Base-by-base conservation (phyloP, 805 yeast genomes). In the Candida peoriensis region DNA sequence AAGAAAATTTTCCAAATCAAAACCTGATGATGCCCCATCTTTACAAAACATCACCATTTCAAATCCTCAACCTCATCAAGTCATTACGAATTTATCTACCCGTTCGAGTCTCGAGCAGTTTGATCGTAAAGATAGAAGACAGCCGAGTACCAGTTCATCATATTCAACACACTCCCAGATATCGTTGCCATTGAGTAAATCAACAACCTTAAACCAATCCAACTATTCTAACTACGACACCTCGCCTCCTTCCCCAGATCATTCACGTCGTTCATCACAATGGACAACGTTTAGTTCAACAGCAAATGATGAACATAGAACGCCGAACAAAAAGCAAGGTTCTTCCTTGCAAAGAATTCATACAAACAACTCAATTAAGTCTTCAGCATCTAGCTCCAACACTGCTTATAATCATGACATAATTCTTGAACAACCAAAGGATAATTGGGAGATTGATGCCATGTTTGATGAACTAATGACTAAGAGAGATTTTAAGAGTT, bases 401-500 rank as follows among this genome's bases (percentile, higher is more conserved):
- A 28, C 30, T 11, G 33, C 23, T 5, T 43, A 36, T 7, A 32
- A 21, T 5, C 34, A 33, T 2, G 52, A 50, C 20, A 44, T 46
- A 22, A 38, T 47, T 13, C 57, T 84, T 32, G 89, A 83, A 34
- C 80, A 73, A 50, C 96, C 96, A 0, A 57, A 62, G 7, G 76
- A 81, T 45, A 75, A 70, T 9, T 62, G 66, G 42, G 86, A 78
- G 42, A 75, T 89, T 14, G 90, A 86, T 47, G 64, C 70, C 38
- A 65, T 83, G 75, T 88, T 86, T 54, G 70, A 76, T 35, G 88
- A 81, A 39, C 72, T 89, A 41, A 82, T 89, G 90, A 79, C 75
- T 34, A 77, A 78, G 47, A 74, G 96, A 50, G 94, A 89, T 55
- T 82, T 86, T 59, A 76, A 70, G 41, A 61, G 69, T 27, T 62